These are phyloP conservation scores for Mucor lusitanicus DNA, from an alignment of 371 early-diverging fungal genomes.

Conservation along the genomic window DNA sequence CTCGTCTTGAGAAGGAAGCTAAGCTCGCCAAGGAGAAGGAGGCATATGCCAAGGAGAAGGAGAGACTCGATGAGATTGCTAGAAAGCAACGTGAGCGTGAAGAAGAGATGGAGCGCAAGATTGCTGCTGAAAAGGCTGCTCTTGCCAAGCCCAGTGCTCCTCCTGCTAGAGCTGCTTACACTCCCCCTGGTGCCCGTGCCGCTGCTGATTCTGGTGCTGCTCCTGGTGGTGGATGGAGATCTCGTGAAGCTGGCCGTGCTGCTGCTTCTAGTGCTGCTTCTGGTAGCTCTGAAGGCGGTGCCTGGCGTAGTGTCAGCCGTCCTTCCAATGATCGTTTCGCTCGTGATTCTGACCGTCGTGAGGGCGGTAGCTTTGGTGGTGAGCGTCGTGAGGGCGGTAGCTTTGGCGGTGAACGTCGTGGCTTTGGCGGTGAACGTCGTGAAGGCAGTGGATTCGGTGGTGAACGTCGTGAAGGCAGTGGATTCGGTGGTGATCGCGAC, in stretches of 20 bases:
- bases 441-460: background rate
- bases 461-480: background rate
- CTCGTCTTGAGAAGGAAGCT: constrained; percentile 33
- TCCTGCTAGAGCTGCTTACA: constrained; percentile 6
- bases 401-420: background rate
- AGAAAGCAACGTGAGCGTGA: constrained; percentile 45
- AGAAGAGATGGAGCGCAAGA: constrained; percentile 43
- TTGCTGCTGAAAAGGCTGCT: constrained; percentile 9
- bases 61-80: constrained; percentile 41
- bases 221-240: constrained; percentile 14
- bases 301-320: background rate
- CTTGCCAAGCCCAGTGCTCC: background rate
- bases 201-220: background rate
- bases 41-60: constrained; percentile 26
- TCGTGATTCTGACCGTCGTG: constrained; percentile 7
- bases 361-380: constrained; percentile 5
- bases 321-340: constrained; percentile 4
- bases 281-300: background rate
- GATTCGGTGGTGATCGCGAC: background rate
- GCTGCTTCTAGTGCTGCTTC: constrained; percentile 4
- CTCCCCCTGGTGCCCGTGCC: constrained; percentile 11
- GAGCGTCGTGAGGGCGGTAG: background rate
- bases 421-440: too few relatives aligned
- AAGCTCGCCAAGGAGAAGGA: constrained; percentile 35
- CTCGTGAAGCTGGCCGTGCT: constrained; percentile 6